Evolutionary conservation across 2,329 filamentous ascomycete species (phyloP).

Genomic region (Colletotrichum chrysophilum): DNA sequence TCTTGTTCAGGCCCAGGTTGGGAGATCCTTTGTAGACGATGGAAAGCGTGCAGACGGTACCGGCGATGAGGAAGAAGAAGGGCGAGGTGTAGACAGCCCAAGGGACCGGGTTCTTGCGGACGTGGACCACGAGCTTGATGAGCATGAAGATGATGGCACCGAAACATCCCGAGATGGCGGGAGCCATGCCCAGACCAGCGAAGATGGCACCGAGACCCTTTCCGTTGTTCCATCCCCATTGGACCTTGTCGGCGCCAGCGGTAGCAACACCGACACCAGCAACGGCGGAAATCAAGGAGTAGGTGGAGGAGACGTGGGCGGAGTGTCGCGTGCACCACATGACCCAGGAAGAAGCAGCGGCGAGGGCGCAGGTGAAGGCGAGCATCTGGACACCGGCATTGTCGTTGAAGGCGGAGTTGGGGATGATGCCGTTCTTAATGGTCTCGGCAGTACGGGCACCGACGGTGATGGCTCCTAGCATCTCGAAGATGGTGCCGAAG

Average conservation of each 20-base stretch:
- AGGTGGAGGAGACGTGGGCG: slow-evolving; percentile 75
- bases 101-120: slow-evolving; percentile 72
- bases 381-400: slow-evolving; percentile 72
- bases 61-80: slow-evolving; percentile 79
- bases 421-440: slow-evolving; percentile 81
- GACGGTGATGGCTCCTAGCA: slow-evolving; percentile 70
- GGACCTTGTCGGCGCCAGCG: slow-evolving; percentile 63
- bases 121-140: slow-evolving; percentile 74
- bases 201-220: slow-evolving; percentile 76
- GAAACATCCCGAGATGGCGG: slow-evolving; percentile 68
- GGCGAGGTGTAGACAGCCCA: slow-evolving; percentile 78
- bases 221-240: slow-evolving; percentile 74
- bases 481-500: slow-evolving; percentile 70
- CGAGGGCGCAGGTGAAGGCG: slow-evolving; percentile 68
- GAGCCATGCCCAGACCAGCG: slow-evolving; percentile 74
- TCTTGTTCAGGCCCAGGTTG: slow-evolving; percentile 67
- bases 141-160: slow-evolving; percentile 73
- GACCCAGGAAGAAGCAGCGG: slow-evolving; percentile 73
- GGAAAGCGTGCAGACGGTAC: slow-evolving; percentile 75
- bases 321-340: slow-evolving; percentile 82
- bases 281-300: slow-evolving; percentile 72
- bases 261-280: slow-evolving; percentile 74
- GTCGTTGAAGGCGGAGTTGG: slow-evolving; percentile 58
- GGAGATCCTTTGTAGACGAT: slow-evolving; percentile 85
- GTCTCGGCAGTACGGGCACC: slow-evolving; percentile 75